Base-by-base conservation (phyloP, 805 yeast species). In the Ogataea degrootiae region DNA sequence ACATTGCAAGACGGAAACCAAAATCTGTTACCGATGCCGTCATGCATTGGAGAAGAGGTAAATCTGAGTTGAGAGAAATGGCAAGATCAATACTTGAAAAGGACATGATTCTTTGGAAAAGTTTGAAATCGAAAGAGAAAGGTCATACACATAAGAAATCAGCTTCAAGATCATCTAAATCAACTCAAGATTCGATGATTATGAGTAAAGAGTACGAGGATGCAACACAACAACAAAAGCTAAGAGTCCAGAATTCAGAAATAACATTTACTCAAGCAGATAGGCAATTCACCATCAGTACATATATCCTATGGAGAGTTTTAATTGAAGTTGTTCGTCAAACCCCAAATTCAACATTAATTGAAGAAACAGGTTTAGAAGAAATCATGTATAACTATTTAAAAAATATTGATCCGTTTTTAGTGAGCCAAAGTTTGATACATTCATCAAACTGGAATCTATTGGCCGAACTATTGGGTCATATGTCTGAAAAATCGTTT, bases 31-130 rank as follows among this genome's bases (percentile, higher is more conserved):
- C 95, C 34, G 99, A 94, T 65, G 89, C 96, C 6, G 96, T 94
- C 50, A 91, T 94, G 98, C 91, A 87, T 62, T 94, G 99, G 99
- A 77, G 98, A 50, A 88, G 92, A 63, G 81, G 92, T 2, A 94
- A 94, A 65, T 83, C 95, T 14, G 98, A 92, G 57, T 83, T 86
- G 3, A 88, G 96, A 2, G 78, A 80, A 29, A 70, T 77, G 65
- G 81, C 85, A 1, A 75, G 82, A 4, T 73, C 79, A 17, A 75
- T 74, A 37, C 72, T 76, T 15, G 82, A 78, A 43, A 72, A 63
- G 46, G 70, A 65, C 42, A 49, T 66, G 39, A 40, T 51, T 6
- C 47, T 52, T 15, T 60, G 59, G 55, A 60, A 59, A 38, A 58
- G 55, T 40, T 47, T n/a, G 41, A 55, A 56, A 33, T 43, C 44